A percentile compares a stretch with the other conserved stretches of the same genome.
These are phyloP conservation scores for Exophiala alcalophila DNA, from an alignment of 2,329 filamentous ascomycete genomes.

Conservation along the genomic window DNA sequence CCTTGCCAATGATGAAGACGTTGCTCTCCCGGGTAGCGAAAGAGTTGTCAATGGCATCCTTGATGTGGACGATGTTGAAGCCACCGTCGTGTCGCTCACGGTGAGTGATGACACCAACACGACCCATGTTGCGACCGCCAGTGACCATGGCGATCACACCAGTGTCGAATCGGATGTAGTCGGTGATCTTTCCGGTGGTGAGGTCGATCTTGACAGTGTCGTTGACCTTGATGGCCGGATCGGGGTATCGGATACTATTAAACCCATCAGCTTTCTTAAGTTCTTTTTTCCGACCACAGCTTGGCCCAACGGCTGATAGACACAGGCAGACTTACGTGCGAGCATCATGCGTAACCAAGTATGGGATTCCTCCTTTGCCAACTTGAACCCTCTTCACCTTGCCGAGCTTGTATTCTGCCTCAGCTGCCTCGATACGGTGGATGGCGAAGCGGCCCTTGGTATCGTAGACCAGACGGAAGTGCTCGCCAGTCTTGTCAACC, in stretches of 20 bases:
- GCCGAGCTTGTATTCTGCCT: slow-evolving; percentile 99
- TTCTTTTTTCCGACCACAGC: slow-evolving; percentile 67
- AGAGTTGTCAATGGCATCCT: slow-evolving; percentile 99
- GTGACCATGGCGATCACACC: slow-evolving; percentile 98
- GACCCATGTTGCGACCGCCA: slow-evolving; percentile 99
- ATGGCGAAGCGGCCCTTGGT: slow-evolving; percentile 99
- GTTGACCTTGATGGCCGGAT: slow-evolving; percentile 98
- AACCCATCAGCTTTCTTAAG: slow-evolving; percentile 40
- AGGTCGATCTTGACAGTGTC: slow-evolving; percentile 99
- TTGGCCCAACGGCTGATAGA: slow-evolving; percentile 99
- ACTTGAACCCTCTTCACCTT: slow-evolving; percentile 99
- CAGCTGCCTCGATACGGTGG: slow-evolving; percentile 97
- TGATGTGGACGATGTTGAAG: slow-evolving; percentile 99
- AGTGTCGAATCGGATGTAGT: slow-evolving; percentile 99
- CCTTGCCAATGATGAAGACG: slow-evolving; percentile 97
- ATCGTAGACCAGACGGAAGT: slow-evolving; percentile 99
- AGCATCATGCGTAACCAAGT: slow-evolving; percentile 99
- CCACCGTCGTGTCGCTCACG: slow-evolving; percentile 99
- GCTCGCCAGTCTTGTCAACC: slow-evolving; percentile 99
- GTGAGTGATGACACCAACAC: slow-evolving; percentile 99
- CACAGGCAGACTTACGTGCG: slow-evolving; percentile 96
- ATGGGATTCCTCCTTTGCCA: slow-evolving; percentile 99
- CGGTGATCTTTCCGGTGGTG: slow-evolving; percentile 91
- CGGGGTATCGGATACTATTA: slow-evolving; percentile 95
- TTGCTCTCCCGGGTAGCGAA: slow-evolving; percentile 99